Evolutionary conservation across 176 grass and related monocot genomes (phyloP).

Genomic region (Dendrocalamus sinicus): DNA sequence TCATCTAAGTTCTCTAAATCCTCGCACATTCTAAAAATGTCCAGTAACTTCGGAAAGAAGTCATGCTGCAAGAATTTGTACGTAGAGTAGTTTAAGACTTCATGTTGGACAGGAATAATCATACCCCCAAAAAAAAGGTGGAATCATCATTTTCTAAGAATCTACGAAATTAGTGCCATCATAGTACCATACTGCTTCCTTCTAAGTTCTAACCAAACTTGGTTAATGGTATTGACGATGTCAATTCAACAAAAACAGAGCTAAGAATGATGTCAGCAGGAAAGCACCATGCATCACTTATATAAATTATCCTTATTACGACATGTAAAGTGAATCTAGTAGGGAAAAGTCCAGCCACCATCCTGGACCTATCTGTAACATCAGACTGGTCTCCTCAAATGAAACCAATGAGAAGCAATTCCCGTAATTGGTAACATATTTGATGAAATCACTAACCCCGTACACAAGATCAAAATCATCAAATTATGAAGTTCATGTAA

Average conservation of each 20-base stretch:
- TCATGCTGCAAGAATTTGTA: constrained; percentile 62
- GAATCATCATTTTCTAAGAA: constrained; percentile 16
- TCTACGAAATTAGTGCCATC: neutral
- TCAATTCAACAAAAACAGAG: constrained; percentile 22
- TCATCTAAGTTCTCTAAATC: constrained; percentile 93
- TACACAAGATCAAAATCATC: constrained; percentile 18
- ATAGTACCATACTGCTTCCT: constrained; percentile 15
- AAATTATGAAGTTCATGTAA: neutral
- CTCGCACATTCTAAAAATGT: constrained; percentile 98
- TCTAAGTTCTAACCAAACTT: constrained; percentile 6
- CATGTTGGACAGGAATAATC: constrained; percentile 21
- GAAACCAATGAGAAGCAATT: neutral
- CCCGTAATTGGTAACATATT: neutral
- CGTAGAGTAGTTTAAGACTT: constrained; percentile 36
- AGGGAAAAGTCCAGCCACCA: constrained; percentile 14
- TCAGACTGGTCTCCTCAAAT: constrained; percentile 12
- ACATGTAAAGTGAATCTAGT: neutral
- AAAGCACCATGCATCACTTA: constrained; percentile 21
- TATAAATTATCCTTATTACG: neutral
- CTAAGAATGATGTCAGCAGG: constrained; percentile 19
- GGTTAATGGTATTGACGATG: neutral
- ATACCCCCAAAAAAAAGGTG: constrained; percentile 40
- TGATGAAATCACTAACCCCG: neutral
- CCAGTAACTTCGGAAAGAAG: constrained; percentile 91
- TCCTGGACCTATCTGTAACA: constrained; percentile 20